phyloP scores from a whole-genome alignment of 75 land plant genomes.

The Picea sitchensis region DNA sequence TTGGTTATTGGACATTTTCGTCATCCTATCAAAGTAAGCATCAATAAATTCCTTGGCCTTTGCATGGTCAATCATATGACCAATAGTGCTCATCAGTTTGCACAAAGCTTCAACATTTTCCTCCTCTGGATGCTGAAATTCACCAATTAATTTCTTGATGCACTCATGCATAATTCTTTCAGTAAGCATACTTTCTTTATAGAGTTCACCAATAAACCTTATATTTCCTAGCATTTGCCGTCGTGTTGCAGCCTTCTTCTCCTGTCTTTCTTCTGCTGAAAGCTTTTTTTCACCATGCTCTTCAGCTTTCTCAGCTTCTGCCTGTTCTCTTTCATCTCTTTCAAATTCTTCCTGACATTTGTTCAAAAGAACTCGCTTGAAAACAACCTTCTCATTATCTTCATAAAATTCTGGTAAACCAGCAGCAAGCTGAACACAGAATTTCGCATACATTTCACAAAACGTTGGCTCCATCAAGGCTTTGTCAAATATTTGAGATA shows the following conservation, averaged over 20 bases:
- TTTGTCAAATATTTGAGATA: conserved; percentile 98
- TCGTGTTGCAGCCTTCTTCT: conserved; percentile 60
- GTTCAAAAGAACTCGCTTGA: conserved; percentile 85
- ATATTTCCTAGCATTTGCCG: conserved; percentile 98
- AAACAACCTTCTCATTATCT: conserved; percentile 77
- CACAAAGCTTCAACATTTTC: conserved; percentile 96
- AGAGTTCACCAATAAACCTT: conserved; percentile 89
- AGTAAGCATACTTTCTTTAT: conserved; percentile 93
- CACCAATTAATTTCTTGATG: conserved; percentile 80
- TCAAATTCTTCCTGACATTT: conserved; percentile 98
- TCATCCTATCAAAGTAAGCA: conserved; percentile 75
- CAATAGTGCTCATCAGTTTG: conserved; percentile 97
- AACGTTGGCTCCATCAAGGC: conserved; percentile 97
- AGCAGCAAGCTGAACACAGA: conserved; percentile 71
- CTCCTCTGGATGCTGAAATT: conserved; percentile 68
- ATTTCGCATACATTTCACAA: conserved; percentile 98
- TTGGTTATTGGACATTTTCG: conserved; percentile 49
- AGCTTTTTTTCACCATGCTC: conserved; percentile 63
- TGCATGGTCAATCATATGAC: conserved; percentile 84
- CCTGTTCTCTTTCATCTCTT: conserved; percentile 80
- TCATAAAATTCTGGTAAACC: conserved; percentile 83
- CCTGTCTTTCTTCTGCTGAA: conserved; percentile 67
- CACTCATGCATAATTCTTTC: conserved; percentile 98
- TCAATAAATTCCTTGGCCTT: conserved; percentile 85
- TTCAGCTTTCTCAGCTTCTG: conserved; percentile 69